Conservation (phyloP, 352 stramenopile species). For the Phytopythium cucurbitacearum region DNA sequence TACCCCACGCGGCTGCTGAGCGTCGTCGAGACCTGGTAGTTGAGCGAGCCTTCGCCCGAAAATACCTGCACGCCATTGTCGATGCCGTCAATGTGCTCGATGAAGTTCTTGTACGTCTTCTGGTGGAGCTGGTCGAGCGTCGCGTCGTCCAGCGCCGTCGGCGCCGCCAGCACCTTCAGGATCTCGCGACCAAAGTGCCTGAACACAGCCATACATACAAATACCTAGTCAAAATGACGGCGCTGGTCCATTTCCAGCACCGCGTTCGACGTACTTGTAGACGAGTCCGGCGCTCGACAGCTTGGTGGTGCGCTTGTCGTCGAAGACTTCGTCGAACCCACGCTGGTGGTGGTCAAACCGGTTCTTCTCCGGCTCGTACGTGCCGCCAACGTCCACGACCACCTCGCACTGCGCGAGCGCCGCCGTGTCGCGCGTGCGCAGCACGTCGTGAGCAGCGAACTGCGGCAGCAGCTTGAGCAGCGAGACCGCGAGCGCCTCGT, state of each 20-base stretch:
- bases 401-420: slow-evolving; percentile 93
- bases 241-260: background rate
- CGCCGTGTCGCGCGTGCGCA: slow-evolving; percentile 87
- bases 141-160: slow-evolving; percentile 48
- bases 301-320: slow-evolving; percentile 78
- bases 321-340: slow-evolving; percentile 85
- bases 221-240: background rate
- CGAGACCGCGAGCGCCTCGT: slow-evolving; percentile 96
- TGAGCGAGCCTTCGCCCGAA: slow-evolving; percentile 36
- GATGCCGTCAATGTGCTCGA: slow-evolving; percentile 98
- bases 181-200: slow-evolving; percentile 96
- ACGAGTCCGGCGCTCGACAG: slow-evolving; percentile 96
- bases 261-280: slow-evolving; percentile 79
- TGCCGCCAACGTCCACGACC: slow-evolving; percentile 96
- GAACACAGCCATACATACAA: slow-evolving; percentile 3
- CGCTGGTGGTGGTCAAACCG: slow-evolving; percentile 99
- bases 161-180: slow-evolving; percentile 69
- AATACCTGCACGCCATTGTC: slow-evolving; percentile 96
- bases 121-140: slow-evolving; percentile 84
- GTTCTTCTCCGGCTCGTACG: slow-evolving; percentile 87
- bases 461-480: slow-evolving; percentile 94
- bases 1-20: slow-evolving; percentile 86
- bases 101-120: slow-evolving; percentile 95
- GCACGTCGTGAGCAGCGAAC: slow-evolving; percentile 79
- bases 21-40: slow-evolving; percentile 76